Evolutionary conservation across 108 stramenopile species (phyloP), one percentile per base, ranked within the genome.

Genomic region (Pseudonitzschia pungens): DNA sequence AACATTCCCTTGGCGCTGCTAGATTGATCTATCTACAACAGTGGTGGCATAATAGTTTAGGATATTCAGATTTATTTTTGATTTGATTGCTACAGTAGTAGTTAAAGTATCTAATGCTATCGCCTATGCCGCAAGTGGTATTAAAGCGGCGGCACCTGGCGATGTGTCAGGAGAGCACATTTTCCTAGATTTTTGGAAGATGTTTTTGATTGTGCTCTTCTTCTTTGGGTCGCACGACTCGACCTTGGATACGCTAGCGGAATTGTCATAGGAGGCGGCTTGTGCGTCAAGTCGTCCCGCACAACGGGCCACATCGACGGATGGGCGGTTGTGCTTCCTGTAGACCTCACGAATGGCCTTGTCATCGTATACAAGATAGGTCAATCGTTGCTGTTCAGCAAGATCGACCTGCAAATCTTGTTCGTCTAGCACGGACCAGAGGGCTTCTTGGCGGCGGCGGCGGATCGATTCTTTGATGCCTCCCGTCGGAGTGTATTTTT

Each of bases 391-490:
- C 24, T 22, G 10, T 26, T 55, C 54, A 22, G 54, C 54, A 21
- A 6, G 1, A 22, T 55, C 54, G 26, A 55, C 54, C 54, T 62
- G 60, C n/a, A 62, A 18, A n/a, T 62, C 36, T 33, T 62, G 60
- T 62, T 62, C 60, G n/a, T 33, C 60, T n/a, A 62, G 29, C 14
- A 62, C 60, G n/a, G 29, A 31, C 60, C 29, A 33, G 32, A 62
- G 6, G 36, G 60, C 60, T 4, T 62, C 29, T 40, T 62, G 60
- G 36, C 60, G 60, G 20, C 29, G 29, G 1, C 10, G 26, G 16
- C 60, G 60, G 14, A 0, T 0, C n/a, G 32, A 33, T n/a, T 31
- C n/a, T 29, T 33, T 31, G 28, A 62, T 4, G 32, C 60, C 14
- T 40, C 60, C 60, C 2, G 26, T 41, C 3, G 15, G 9, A 9